Evolutionary conservation across 148 eudicot genomes (phyloP).

Genomic region (Rhododendron williamsianum): DNA sequence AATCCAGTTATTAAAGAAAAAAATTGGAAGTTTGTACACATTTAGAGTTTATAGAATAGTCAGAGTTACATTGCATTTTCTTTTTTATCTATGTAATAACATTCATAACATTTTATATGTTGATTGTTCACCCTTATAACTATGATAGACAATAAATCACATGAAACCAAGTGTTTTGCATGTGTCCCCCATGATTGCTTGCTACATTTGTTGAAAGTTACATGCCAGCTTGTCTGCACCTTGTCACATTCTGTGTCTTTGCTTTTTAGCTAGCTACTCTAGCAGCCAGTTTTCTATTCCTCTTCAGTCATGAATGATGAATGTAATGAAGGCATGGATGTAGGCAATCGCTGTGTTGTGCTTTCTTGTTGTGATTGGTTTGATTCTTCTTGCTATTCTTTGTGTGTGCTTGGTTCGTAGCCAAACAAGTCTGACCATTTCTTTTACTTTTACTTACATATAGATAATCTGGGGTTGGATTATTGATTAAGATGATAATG

Average conservation of each 20-base stretch:
- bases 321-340: neutral
- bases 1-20: neutral
- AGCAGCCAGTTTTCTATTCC: neutral
- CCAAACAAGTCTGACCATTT: neutral
- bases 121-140: neutral
- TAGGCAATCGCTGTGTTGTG: neutral
- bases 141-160: no score
- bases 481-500: neutral
- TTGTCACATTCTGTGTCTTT: neutral
- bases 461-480: neutral
- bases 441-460: neutral
- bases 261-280: neutral
- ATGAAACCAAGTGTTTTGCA: neutral
- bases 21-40: neutral
- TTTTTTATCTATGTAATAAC: no score
- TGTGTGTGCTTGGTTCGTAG: neutral
- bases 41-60: neutral
- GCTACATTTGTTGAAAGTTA: neutral
- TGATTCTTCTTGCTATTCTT: neutral
- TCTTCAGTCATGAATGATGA: neutral
- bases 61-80: neutral
- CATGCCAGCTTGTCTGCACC: neutral
- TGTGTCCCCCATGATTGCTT: neutral
- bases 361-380: neutral
- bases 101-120: no score